Conservation (phyloP, 331 rosid species). For the Dryas integrifolia region DNA sequence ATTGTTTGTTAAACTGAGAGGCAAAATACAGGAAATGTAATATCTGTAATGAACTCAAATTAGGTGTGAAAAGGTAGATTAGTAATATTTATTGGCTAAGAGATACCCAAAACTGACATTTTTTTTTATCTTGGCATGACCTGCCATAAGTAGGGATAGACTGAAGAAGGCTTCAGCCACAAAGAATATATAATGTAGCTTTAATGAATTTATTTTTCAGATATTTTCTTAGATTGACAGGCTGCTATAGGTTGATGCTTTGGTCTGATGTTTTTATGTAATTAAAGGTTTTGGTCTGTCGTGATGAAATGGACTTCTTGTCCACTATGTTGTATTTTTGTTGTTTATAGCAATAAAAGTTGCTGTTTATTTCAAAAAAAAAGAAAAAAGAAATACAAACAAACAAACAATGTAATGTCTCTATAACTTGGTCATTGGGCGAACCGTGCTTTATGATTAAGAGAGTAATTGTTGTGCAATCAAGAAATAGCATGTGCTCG, state of each 20-base stretch:
- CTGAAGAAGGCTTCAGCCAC: background rate
- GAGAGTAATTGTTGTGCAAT: background rate
- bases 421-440: background rate
- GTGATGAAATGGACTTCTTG: too few relatives aligned
- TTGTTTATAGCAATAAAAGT: too few relatives aligned
- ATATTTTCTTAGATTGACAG: too few relatives aligned
- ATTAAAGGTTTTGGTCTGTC: too few relatives aligned
- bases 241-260: too few relatives aligned
- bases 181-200: background rate
- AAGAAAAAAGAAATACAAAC: too few relatives aligned
- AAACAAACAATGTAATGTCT: background rate
- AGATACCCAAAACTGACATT: background rate
- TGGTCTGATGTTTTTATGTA: too few relatives aligned
- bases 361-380: too few relatives aligned
- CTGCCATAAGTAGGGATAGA: background rate
- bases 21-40: background rate
- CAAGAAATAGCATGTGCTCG: background rate
- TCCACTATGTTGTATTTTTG: too few relatives aligned
- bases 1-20: background rate
- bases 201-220: background rate
- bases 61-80: too few relatives aligned
- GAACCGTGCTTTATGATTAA: background rate
- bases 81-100: background rate
- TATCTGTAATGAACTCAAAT: background rate
- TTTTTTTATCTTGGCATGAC: background rate